Base-by-base conservation (phyloP, 2,329 filamentous ascomycete species). In the Neoarthrinium moseri region DNA sequence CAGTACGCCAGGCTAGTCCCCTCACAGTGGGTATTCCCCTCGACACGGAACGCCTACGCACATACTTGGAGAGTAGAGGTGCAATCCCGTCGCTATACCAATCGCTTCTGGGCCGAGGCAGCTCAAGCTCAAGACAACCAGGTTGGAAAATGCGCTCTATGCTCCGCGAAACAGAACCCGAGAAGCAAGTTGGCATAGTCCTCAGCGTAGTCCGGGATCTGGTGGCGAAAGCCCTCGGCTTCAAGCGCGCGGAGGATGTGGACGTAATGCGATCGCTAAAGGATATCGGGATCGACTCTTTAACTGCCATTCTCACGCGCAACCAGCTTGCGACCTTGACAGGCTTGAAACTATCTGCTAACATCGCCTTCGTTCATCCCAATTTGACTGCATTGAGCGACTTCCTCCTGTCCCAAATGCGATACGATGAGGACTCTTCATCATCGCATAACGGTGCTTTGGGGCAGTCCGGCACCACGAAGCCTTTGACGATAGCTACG, bases 281-380 rank as follows among this genome's bases (percentile, higher is more conserved):
- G 40, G 53, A 58, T n/a, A 53, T 59, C 17, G 57, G 57, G 7
- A 56, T 61, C 30, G 57, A 61, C 48, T 60, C 59, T 2, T 51
- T 62, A 41, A 57, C 57, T 7, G 57, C 59, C 21, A 51, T 62
- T 12, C 53, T 51, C 50, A 52, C 56, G 32, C 57, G 51, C 36
- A 61, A 61, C 46, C 51, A 54, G 41, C 47, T 61, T 41, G 52
- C 51, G 20, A 50, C 37, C 21, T 43, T 53, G 48, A 58, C 57
- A n/a, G 51, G 51, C 5, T 36, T 60, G 27, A 45, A 47, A 6
- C 53, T 60, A 7, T 53, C 53, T 13, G 46, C 50, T 33, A 57
- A 56, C 39, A 52, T 58, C 30, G 51, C 47, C 17, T 50, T 56
- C 34, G 40, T 55, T 29, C 45, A 58, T 45, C 46, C 54, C 22